Conservation (phyloP, 2,329 filamentous ascomycete species). For the Aureobasidium vineae region DNA sequence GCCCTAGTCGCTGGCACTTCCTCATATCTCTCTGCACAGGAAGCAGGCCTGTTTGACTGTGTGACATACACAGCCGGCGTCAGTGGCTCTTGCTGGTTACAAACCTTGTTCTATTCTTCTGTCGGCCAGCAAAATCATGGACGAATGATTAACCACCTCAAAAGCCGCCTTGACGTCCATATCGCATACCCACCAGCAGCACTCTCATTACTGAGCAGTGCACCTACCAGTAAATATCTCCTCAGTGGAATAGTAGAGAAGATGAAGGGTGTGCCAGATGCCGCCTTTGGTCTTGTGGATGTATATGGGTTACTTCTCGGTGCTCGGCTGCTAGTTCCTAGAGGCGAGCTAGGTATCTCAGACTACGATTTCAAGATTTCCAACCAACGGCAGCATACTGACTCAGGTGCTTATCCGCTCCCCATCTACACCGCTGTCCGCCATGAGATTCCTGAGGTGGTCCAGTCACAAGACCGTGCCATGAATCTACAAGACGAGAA, state of each 20-base stretch:
- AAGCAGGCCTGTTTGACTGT: constrained; percentile 90
- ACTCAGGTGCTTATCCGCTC: constrained; percentile 76
- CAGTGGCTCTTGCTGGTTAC: constrained; percentile 94
- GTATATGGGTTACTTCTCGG: constrained; percentile 85
- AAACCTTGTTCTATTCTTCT: constrained; percentile 81
- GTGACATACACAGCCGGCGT: constrained; percentile 94
- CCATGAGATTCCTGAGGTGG: constrained; percentile 80
- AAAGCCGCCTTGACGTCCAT: constrained; percentile 78
- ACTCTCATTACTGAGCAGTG: constrained; percentile 74
- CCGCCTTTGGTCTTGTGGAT: constrained; percentile 88
- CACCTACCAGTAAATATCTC: constrained; percentile 90
- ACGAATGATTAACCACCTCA: constrained; percentile 77
- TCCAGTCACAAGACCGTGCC: constrained; percentile 40
- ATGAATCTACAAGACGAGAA: constrained; percentile 43
- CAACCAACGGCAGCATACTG: constrained; percentile 73
- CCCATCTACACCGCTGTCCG: constrained; percentile 95
- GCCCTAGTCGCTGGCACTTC: constrained; percentile 89
- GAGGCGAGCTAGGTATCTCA: constrained; percentile 74
- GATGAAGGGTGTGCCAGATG: constrained; percentile 73
- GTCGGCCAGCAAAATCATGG: constrained; percentile 67
- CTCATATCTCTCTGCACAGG: constrained; percentile 77
- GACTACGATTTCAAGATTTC: constrained; percentile 85
- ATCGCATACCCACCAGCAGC: constrained; percentile 90
- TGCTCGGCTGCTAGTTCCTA: constrained; percentile 79
- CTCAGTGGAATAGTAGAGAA: constrained; percentile 89